phyloP scores from a whole-genome alignment of 1,139 yeast genomes.

The Candida freyschussii region DNA sequence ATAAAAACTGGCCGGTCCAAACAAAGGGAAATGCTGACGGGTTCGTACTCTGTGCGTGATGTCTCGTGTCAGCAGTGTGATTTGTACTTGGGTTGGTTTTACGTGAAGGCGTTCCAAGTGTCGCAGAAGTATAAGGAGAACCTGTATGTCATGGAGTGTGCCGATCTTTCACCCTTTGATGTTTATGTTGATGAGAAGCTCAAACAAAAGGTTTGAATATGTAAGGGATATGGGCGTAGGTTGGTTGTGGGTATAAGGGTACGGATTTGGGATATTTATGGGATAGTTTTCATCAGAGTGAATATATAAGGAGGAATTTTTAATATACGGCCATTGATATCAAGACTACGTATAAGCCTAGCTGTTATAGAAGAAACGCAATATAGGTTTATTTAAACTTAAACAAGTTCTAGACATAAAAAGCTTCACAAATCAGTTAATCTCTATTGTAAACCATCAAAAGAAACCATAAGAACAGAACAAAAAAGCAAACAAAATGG shows the following conservation, averaged over 20 bases:
- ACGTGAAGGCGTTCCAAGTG: conserved; percentile 51
- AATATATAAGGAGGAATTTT: neutral
- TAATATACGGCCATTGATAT: no score
- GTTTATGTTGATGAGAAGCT: no score
- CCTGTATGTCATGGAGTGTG: conserved; percentile 63
- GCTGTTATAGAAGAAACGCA: neutral
- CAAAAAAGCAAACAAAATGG: neutral
- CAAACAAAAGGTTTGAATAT: no score
- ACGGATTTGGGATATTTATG: no score
- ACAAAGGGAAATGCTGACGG: conserved; percentile 60
- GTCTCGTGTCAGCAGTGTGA: conserved; percentile 66
- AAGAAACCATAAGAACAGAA: neutral
- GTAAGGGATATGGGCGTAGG: no score
- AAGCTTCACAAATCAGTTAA: no score
- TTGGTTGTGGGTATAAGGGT: no score
- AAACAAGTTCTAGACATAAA: no score
- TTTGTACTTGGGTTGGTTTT: conserved; percentile 70
- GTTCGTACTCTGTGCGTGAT: conserved; percentile 59
- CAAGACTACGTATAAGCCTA: neutral
- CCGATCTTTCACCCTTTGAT: conserved; percentile 15
- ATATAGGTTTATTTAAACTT: neutral
- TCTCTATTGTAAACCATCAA: neutral
- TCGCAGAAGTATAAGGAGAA: conserved; percentile 73
- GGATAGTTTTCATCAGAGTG: neutral
- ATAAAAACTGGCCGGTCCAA: conserved; percentile 29